Evolutionary conservation across 164 flowering plant genomes (phyloP).

Genomic region (Cinnamomum chago): DNA sequence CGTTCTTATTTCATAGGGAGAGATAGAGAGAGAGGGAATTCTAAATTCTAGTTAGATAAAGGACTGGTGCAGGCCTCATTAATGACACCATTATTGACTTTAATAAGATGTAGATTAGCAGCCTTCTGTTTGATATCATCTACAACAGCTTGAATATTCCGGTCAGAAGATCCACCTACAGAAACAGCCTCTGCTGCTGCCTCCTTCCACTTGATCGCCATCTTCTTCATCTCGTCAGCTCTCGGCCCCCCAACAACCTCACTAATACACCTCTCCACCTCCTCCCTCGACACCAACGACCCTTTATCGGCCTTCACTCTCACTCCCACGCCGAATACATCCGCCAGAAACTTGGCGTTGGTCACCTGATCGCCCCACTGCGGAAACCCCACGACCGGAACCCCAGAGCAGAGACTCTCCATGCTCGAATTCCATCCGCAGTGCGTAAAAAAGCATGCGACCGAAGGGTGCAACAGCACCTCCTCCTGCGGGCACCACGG

Average conservation of each 20-base stretch:
- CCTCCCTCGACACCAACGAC: conserved; percentile 38
- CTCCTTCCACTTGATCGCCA: conserved; percentile 54
- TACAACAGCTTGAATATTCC: conserved; percentile 43
- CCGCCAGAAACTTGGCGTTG: conserved; percentile 55
- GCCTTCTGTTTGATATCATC: conserved; percentile 9
- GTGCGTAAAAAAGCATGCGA: conserved; percentile 64
- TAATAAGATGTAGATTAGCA: not conserved
- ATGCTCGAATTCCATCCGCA: conserved; percentile 84
- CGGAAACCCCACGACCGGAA: conserved; percentile 57
- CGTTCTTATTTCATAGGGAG: too few species aligned
- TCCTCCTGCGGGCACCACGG: conserved; percentile 64
- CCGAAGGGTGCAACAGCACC: conserved; percentile 56
- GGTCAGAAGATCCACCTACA: conserved; percentile 65
- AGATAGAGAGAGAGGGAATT: too few species aligned
- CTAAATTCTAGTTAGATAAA: too few species aligned
- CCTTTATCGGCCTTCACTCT: conserved; percentile 32
- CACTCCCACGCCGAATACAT: conserved; percentile 49
- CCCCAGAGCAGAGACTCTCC: conserved; percentile 51
- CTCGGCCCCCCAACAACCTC: conserved; percentile 42
- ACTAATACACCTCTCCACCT: conserved; percentile 44
- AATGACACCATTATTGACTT: not conserved
- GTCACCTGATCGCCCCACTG: conserved; percentile 77
- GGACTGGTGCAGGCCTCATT: not conserved
- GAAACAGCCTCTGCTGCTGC: conserved; percentile 56
- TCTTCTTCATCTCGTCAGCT: conserved; percentile 54